Conservation (phyloP, 768 basidiomycete species). For the Podaxis sp. region DNA sequence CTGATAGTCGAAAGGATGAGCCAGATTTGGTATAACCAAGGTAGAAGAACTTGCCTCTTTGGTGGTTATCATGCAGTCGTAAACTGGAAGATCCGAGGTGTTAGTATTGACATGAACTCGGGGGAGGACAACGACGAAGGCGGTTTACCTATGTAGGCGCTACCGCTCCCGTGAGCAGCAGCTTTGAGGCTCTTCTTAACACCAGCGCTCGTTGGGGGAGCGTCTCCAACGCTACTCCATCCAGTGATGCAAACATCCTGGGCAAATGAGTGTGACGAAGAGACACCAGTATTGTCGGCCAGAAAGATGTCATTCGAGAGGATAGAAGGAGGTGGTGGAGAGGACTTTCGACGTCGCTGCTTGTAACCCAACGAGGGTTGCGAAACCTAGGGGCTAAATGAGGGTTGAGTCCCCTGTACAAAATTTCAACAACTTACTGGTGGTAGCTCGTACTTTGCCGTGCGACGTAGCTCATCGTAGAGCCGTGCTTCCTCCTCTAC, state of each 20-base stretch:
- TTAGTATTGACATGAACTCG: not conserved
- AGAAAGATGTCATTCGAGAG: constrained; percentile 74
- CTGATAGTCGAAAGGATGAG: constrained; percentile 27
- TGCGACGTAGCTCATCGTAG: constrained; percentile 64
- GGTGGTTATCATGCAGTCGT: constrained; percentile 68
- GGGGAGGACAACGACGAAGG: not conserved
- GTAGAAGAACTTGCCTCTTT: constrained; percentile 41
- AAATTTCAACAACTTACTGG: not conserved
- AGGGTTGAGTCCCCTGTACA: not conserved
- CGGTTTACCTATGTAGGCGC: constrained; percentile 61
- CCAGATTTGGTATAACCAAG: constrained; percentile 7
- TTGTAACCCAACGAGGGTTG: not conserved
- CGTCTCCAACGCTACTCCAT: constrained; percentile 69
- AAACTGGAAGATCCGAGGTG: constrained; percentile 40
- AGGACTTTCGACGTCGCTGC: constrained; percentile 29
- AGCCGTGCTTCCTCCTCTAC: constrained; percentile 67
- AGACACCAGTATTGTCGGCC: constrained; percentile 50
- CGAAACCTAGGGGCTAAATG: not conserved
- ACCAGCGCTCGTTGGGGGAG: constrained; percentile 5
- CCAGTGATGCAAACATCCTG: constrained; percentile 65
- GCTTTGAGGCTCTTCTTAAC: constrained; percentile 8
- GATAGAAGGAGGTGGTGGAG: constrained; percentile 38
- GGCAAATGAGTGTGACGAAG: constrained; percentile 45
- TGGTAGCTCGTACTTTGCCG: constrained; percentile 23
- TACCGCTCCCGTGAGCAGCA: constrained; percentile 32